Conservation (phyloP, 2,329 filamentous ascomycete genomes). For the Colletotrichum incanum region DNA sequence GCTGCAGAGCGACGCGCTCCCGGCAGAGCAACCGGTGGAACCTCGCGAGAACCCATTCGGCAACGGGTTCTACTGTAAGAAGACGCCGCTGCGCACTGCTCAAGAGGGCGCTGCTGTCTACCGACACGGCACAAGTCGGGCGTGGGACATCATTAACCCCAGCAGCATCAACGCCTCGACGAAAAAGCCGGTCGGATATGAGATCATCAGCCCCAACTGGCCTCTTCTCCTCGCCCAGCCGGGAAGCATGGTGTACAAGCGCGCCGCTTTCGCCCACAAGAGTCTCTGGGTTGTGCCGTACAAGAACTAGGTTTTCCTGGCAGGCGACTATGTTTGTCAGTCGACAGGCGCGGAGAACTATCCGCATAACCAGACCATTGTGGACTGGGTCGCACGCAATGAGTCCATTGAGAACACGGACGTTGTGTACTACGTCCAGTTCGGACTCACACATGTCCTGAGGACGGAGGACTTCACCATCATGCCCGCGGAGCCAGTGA, state of each 20-base stretch:
- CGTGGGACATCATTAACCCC: constrained; percentile 61
- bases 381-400: constrained; percentile 45
- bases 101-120: constrained; percentile 47
- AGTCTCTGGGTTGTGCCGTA: constrained; percentile 19
- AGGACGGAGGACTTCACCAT: constrained; percentile 72
- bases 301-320: constrained; percentile 23
- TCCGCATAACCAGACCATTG: constrained; percentile 63
- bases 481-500: constrained; percentile 71
- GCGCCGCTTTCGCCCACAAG: constrained; percentile 29
- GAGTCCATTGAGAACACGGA: constrained; percentile 70
- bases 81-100: constrained; percentile 48
- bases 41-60: constrained; percentile 80
- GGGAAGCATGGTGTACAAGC: constrained; percentile 30
- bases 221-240: constrained; percentile 27
- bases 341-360: constrained; percentile 46
- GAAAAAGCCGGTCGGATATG: constrained; percentile 51
- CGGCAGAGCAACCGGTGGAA: constrained; percentile 64
- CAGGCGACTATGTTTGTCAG: constrained; percentile 23
- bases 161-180: constrained; percentile 65
- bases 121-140: constrained; percentile 37
- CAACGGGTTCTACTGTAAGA: constrained; percentile 75
- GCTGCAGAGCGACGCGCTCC: not conserved
- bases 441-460: constrained; percentile 69
- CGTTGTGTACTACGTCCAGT: constrained; percentile 71
- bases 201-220: constrained; percentile 35